phyloP scores from a whole-genome alignment of 305 asterid species.

The Fraxinus velutina region DNA sequence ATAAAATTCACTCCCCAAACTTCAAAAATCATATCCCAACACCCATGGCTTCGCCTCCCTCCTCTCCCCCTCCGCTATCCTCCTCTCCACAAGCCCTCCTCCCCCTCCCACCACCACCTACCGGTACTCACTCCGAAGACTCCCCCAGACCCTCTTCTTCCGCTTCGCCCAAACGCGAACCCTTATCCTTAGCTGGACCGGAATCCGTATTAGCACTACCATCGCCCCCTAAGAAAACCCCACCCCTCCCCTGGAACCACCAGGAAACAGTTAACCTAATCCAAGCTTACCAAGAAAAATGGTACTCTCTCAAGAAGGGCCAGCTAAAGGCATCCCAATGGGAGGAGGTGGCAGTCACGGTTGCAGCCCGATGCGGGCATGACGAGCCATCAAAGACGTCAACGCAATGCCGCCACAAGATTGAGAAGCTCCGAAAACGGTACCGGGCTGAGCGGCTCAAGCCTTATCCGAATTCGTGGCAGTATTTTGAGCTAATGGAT shows the following conservation, averaged over 20 bases:
- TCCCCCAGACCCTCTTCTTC: constrained; percentile 29
- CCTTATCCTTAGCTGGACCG: constrained; percentile 23
- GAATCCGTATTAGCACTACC: constrained; percentile 24
- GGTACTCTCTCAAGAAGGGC: constrained; percentile 72
- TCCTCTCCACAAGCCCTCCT: not conserved
- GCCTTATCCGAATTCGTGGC: constrained; percentile 73
- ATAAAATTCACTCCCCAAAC: constrained; percentile 7
- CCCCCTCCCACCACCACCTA: constrained; percentile 21
- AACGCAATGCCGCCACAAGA: constrained; percentile 95
- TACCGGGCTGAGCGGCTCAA: constrained; percentile 69
- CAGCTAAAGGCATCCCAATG: constrained; percentile 75
- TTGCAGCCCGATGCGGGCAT: constrained; percentile 78
- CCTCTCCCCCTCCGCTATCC: constrained; percentile 20
- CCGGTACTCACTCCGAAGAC: not conserved
- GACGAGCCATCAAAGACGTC: constrained; percentile 72
- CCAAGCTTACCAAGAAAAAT: constrained; percentile 65
- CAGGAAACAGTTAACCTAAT: constrained; percentile 77
- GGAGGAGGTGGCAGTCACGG: constrained; percentile 70
- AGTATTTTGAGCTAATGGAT: constrained; percentile 77
- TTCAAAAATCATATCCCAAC: constrained; percentile 5
- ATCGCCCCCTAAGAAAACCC: constrained; percentile 41
- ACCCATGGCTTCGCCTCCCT: constrained; percentile 29
- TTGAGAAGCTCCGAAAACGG: constrained; percentile 83
- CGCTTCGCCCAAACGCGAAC: constrained; percentile 26
- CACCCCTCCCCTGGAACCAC: constrained; percentile 69